Base-by-base conservation (phyloP, 768 basidiomycete species). In the Boletus speciosus region DNA sequence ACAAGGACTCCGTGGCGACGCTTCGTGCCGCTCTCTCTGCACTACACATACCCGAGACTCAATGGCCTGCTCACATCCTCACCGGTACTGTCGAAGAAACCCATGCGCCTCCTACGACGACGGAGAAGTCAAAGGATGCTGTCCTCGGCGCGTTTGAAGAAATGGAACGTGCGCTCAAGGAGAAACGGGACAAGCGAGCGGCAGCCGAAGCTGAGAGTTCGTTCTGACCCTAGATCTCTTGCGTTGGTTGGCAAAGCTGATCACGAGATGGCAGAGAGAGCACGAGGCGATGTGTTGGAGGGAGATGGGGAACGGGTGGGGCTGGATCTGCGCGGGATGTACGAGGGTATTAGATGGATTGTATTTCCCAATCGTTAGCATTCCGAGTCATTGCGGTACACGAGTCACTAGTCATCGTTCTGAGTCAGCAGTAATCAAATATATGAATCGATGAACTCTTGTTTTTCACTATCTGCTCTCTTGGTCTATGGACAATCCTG, bases 71-170 rank as follows among this genome's bases (percentile, higher is more conserved):
- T 1, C 73, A 67, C 27, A 74, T 91, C 19, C 76, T 71, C 27
- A 50, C 25, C 6, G 7, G 11, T 7, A n/a, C 59, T 6, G 14
- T 9, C 19, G 45, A 42, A 10, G 37, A 32, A n/a, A 21, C 25
- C 25, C 25, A 25, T 46, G 43, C 4, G 1, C 7, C 11, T 5
- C 56, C 55, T 29, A 32, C 40, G 21, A 10, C 43, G 15, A 14
- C 36, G 4, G 49, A 49, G 23, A 66, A 55, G 44, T 59, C 66
- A 29, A 67, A 65, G 45, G 55, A 69, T 11, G 76, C 74, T 3
- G 73, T 78, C n/a, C 56, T 84, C 47, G 80, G 70, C 58, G 87
- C 86, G 14, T 92, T 93, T 64, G 83, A 88, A 60, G 82, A 85
- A 70, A 73, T 90, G 74, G 89, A 90, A 62, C 73, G 75, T 57